Conservation (phyloP, 2,329 filamentous ascomycete genomes). For the Scortechinia acanthostroma region DNA sequence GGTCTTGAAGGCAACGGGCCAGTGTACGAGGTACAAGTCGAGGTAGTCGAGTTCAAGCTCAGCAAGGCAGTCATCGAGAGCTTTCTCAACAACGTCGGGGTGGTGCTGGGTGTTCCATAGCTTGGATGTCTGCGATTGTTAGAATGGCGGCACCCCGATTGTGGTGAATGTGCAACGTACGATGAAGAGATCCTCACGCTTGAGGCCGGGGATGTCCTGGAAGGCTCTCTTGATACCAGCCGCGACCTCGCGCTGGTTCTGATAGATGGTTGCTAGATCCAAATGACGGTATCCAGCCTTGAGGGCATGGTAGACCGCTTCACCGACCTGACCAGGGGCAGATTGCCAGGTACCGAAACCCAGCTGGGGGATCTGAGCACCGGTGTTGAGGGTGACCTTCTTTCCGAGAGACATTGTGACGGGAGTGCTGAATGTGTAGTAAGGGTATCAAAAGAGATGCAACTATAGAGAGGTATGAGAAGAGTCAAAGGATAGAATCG, state of each 20-base stretch:
- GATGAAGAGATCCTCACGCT: slow-evolving; percentile 47
- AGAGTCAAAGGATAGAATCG: background rate
- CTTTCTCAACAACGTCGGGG: slow-evolving; percentile 48
- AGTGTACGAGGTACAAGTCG: slow-evolving; percentile 57
- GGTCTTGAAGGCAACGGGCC: slow-evolving; percentile 40
- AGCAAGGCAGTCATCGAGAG: slow-evolving; percentile 44
- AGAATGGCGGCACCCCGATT: background rate
- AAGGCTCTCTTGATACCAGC: slow-evolving; percentile 40
- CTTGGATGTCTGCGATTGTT: slow-evolving; percentile 48
- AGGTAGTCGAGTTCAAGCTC: slow-evolving; percentile 49
- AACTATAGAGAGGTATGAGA: background rate
- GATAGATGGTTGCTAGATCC: slow-evolving; percentile 42
- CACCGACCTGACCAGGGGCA: slow-evolving; percentile 53
- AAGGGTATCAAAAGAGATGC: background rate
- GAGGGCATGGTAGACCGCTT: slow-evolving; percentile 57
- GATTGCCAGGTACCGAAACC: slow-evolving; percentile 61
- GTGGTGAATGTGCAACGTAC: slow-evolving; percentile 2
- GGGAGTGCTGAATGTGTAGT: background rate
- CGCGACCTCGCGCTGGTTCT: slow-evolving; percentile 56
- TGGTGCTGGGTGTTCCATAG: slow-evolving; percentile 58
- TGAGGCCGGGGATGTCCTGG: slow-evolving; percentile 37
- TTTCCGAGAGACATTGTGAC: slow-evolving; percentile 42
- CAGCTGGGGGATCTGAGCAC: slow-evolving; percentile 50
- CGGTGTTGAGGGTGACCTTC: slow-evolving; percentile 53
- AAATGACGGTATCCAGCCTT: slow-evolving; percentile 60